Percentiles rank a stretch among this genome's conserved stretches.
phyloP scores from a whole-genome alignment of 371 early-diverging fungal species.

The Rhizopus sp. region DNA sequence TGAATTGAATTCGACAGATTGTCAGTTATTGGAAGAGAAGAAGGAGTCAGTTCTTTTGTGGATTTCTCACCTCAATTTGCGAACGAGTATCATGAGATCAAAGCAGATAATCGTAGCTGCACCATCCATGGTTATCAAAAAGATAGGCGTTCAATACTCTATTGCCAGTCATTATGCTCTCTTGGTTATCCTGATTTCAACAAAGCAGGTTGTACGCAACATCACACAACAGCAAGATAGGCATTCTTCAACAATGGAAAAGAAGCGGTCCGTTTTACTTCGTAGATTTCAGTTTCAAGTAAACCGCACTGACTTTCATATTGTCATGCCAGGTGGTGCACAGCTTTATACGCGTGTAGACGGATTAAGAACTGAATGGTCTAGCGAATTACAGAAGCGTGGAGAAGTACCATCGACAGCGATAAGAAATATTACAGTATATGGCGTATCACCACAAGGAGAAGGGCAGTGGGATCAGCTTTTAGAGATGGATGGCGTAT shows the following conservation, averaged over 20 bases:
- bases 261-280: neutral
- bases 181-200: slow-evolving; percentile 18
- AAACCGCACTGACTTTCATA: slow-evolving; percentile 32
- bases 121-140: slow-evolving; percentile 30
- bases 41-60: slow-evolving; percentile 29
- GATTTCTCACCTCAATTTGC: slow-evolving; percentile 32
- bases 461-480: slow-evolving; percentile 43
- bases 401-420: slow-evolving; percentile 10
- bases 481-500: slow-evolving; percentile 36
- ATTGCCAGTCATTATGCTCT: slow-evolving; percentile 34
- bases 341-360: slow-evolving; percentile 37
- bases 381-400: slow-evolving; percentile 6
- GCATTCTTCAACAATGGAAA: neutral
- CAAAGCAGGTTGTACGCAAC: slow-evolving; percentile 11
- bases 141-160: slow-evolving; percentile 32
- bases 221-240: neutral
- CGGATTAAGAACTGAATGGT: slow-evolving; percentile 24
- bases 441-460: slow-evolving; percentile 26
- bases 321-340: slow-evolving; percentile 23
- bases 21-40: slow-evolving; percentile 9
- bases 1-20: neutral
- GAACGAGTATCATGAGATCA: slow-evolving; percentile 7
- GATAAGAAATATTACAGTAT: slow-evolving; percentile 29
- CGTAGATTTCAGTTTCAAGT: slow-evolving; percentile 32
- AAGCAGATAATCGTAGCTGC: neutral